Percentiles rank a stretch among this genome's conserved stretches.
phyloP scores from a whole-genome alignment of 106 monocot genomes.

The Alisma plantagoaquatica region DNA sequence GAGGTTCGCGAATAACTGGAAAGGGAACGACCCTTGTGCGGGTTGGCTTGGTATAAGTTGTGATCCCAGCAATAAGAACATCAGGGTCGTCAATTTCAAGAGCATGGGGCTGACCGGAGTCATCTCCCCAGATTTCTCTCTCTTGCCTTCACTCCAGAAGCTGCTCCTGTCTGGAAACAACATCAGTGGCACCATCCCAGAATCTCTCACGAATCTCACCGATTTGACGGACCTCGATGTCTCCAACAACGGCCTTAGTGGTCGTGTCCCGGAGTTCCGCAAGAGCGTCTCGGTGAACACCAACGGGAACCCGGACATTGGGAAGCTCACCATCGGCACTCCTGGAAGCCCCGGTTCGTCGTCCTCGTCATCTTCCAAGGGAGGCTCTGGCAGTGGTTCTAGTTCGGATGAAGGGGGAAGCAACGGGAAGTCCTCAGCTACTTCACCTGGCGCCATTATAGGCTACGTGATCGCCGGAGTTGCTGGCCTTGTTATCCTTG shows the following conservation, averaged over 20 bases:
- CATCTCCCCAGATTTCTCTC: slow-evolving; percentile 34
- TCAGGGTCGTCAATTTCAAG: slow-evolving; percentile 44
- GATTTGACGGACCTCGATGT: slow-evolving; percentile 38
- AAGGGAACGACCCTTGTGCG: slow-evolving; percentile 51
- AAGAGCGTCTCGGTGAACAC: slow-evolving; percentile 25
- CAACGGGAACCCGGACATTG: slow-evolving; percentile 33
- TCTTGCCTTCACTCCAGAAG: slow-evolving; percentile 34
- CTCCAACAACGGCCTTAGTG: slow-evolving; percentile 33
- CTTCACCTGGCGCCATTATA: slow-evolving; percentile 11
- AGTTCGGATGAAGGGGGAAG: background rate
- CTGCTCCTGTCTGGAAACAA: slow-evolving; percentile 43
- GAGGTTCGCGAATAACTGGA: slow-evolving; percentile 39
- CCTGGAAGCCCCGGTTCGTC: background rate
- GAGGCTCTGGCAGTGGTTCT: no score
- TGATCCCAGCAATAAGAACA: slow-evolving; percentile 26
- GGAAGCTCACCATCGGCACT: slow-evolving; percentile 4
- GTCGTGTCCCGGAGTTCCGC: slow-evolving; percentile 36
- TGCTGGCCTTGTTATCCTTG: slow-evolving; percentile 10
- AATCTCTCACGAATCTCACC: slow-evolving; percentile 15
- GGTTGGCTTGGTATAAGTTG: slow-evolving; percentile 51
- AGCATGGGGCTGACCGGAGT: slow-evolving; percentile 39
- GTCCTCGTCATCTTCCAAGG: no score
- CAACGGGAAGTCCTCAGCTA: background rate
- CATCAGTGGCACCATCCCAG: slow-evolving; percentile 40
- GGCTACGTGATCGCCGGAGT: slow-evolving; percentile 20